phyloP scores from a whole-genome alignment of 2,329 filamentous ascomycete species.

The Shiraia sp. region DNA sequence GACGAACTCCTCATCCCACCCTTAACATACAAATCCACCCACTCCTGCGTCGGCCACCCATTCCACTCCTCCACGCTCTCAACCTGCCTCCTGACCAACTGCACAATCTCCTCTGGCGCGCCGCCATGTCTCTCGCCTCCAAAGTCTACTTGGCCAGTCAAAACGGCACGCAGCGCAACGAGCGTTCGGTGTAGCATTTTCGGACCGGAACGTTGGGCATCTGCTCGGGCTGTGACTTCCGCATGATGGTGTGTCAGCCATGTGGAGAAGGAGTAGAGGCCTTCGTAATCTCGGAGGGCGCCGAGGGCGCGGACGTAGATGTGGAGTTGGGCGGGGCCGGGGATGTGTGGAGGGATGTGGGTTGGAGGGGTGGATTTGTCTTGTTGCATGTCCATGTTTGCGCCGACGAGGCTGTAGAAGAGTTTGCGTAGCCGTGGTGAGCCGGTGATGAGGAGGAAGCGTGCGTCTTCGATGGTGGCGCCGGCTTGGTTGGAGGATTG shows the following conservation, averaged over 20 bases:
- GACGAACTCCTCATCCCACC: conserved; percentile 22
- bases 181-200: conserved; percentile 39
- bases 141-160: conserved; percentile 40
- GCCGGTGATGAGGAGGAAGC: conserved; percentile 17
- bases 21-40: conserved; percentile 43
- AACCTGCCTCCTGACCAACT: conserved; percentile 37
- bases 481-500: conserved; percentile 18
- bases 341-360: conserved; percentile 45
- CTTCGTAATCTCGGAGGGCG: conserved; percentile 61
- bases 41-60: conserved; percentile 49
- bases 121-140: conserved; percentile 1
- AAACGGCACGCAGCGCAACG: conserved; percentile 46
- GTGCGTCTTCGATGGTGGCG: conserved; percentile 10
- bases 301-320: conserved; percentile 67
- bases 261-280: conserved; percentile 59
- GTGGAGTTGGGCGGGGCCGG: conserved; percentile 57
- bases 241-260: conserved; percentile 56
- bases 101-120: conserved; percentile 36
- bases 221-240: conserved; percentile 32
- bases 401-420: conserved; percentile 31
- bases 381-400: conserved; percentile 15
- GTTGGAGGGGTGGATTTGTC: neutral
- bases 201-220: conserved; percentile 28
- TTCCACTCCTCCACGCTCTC: conserved; percentile 47
- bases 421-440: conserved; percentile 26